Evolutionary conservation across 805 yeast genomes (phyloP), one percentile per base, ranked within the genome.

Genomic region (Cyberlindnera sargentensis): DNA sequence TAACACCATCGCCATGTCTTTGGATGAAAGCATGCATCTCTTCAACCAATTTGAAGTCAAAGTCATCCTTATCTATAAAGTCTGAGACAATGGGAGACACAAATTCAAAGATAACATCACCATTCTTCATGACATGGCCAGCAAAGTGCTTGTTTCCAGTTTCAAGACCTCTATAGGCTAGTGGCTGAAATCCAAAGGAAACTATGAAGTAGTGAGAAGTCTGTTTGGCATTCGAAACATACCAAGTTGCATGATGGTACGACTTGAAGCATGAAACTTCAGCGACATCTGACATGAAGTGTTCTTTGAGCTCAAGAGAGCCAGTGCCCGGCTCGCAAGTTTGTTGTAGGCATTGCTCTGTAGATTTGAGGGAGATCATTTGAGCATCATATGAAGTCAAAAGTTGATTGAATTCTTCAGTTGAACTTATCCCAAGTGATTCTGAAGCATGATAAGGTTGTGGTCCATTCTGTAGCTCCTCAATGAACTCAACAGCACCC

Each of bases 1-100:
- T 77, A n/a, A 86, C 86, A 5, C 87, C 84, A 56, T 84, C 90
- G 1, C 95, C 91, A 60, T 87, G 95, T 5, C 52, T 58, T 5
- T 58, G 53, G 6, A 80, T 62, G 50, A 75, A 80, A 9, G 60
- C 52, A 47, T 71, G 73, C 24, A 80, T 72, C 28, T 64, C 68
- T 8, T 63, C 47, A 23, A 69, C 56, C 20, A 47, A 43, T 6
- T 25, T 31, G 30, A 42, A 33, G 1, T 51, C 58, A 2, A 34
- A 20, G n/a, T 24, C 30, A 34, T 50, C 55, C 6, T 51, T 55
- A 8, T 63, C 57, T 6, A 27, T 15, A 24, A 15, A 11, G 6
- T 43, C 34, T 6, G 55, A 47, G 25, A 65, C 51, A 33, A 71
- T 50, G 0, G 76, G 66, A 9, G 74, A 62, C 11, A 60, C 49